Conservation (phyloP, 2,329 filamentous ascomycete species). For the Boeremia lycopersici region DNA sequence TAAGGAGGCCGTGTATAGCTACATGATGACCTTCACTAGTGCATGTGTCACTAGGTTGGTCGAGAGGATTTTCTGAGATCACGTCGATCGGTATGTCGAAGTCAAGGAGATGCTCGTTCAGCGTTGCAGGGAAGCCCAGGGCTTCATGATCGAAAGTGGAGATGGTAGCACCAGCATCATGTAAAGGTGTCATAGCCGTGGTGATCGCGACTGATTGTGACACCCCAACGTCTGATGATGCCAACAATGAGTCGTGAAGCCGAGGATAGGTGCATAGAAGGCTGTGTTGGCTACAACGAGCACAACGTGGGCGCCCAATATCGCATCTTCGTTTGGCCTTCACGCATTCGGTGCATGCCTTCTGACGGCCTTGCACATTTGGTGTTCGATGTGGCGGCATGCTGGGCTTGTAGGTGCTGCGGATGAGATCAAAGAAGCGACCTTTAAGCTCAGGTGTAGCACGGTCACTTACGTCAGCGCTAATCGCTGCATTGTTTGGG, state of each 20-base stretch:
- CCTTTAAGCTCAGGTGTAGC: not conserved
- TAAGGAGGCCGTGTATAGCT: not conserved
- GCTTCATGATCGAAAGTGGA: slow-evolving; percentile 12
- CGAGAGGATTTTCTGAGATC: slow-evolving; percentile 59
- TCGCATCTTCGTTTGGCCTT: slow-evolving; percentile 64
- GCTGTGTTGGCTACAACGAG: slow-evolving; percentile 57
- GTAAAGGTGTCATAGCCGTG: slow-evolving; percentile 38
- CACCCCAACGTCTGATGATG: slow-evolving; percentile 10
- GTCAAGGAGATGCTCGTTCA: not conserved
- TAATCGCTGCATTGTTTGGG: not conserved
- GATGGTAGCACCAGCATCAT: not conserved
- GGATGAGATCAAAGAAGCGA: no score
- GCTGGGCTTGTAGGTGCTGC: not conserved
- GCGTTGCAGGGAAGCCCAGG: slow-evolving; percentile 4
- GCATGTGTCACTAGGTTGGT: slow-evolving; percentile 21
- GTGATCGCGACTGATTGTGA: not conserved
- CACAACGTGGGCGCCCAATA: slow-evolving; percentile 58
- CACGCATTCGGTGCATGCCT: slow-evolving; percentile 63
- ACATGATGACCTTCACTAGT: not conserved
- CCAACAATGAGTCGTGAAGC: slow-evolving; percentile 17
- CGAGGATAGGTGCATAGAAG: slow-evolving; percentile 56
- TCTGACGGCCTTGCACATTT: slow-evolving; percentile 50
- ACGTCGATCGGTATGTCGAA: slow-evolving; percentile 35
- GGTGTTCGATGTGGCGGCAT: slow-evolving; percentile 50
- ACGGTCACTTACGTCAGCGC: slow-evolving; percentile 6